These are phyloP conservation scores for Claviceps monticola DNA, from an alignment of 2,329 filamentous ascomycete genomes.

Conservation along the genomic window DNA sequence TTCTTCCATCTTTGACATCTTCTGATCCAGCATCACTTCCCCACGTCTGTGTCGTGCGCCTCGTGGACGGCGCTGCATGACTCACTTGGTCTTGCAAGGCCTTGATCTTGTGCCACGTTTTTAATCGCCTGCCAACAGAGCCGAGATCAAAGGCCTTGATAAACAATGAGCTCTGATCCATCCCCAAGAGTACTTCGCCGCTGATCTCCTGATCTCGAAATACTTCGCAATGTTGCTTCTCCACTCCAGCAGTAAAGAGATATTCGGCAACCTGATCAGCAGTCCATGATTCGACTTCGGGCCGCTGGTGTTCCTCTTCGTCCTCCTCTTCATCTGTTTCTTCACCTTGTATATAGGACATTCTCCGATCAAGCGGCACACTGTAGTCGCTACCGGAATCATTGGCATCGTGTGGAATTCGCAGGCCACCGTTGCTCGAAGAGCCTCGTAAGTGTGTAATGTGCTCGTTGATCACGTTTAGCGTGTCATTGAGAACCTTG, in stretches of 20 bases:
- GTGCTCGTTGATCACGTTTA: constrained; percentile 94
- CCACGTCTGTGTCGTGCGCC: constrained; percentile 41
- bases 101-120: constrained; percentile 96
- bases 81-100: constrained; percentile 76
- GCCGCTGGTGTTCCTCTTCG: constrained; percentile 48
- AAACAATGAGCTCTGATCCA: constrained; percentile 91
- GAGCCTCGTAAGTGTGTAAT: constrained; percentile 68
- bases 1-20: constrained; percentile 34
- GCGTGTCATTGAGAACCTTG: constrained; percentile 82
- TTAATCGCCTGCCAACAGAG: constrained; percentile 74
- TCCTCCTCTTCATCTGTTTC: constrained; percentile 97
- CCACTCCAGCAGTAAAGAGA: constrained; percentile 71
- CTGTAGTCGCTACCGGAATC: constrained; percentile 89
- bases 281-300: constrained; percentile 69
- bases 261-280: constrained; percentile 78
- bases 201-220: constrained; percentile 94
- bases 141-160: constrained; percentile 92
- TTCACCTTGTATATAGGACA: constrained; percentile 87
- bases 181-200: constrained; percentile 80
- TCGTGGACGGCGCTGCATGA: constrained; percentile 21
- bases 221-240: constrained; percentile 81
- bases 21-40: constrained; percentile 47
- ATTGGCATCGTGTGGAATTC: constrained; percentile 43
- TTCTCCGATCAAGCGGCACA: constrained; percentile 56
- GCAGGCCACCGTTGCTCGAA: constrained; percentile 35